Percentiles rank a stretch among this genome's conserved stretches.
Evolutionary conservation across 73 alveolate genomes (phyloP).

Genomic region (Stentor coeruleus): DNA sequence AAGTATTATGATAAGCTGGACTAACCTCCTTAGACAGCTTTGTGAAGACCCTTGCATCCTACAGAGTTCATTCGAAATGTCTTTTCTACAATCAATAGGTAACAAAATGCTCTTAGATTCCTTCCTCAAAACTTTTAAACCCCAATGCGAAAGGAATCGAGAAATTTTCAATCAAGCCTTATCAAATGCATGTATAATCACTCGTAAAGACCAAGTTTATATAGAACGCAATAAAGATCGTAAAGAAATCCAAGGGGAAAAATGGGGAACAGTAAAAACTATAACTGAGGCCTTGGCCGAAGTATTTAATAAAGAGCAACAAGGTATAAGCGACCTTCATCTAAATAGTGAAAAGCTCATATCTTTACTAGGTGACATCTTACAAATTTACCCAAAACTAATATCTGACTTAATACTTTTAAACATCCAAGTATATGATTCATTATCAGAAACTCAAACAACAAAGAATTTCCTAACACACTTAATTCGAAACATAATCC

Average conservation of each 20-base stretch:
- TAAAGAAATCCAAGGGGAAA: slow-evolving; percentile 4
- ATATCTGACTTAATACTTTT: not conserved
- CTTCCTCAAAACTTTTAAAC: not conserved
- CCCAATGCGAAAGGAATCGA: not conserved
- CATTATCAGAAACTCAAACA: not conserved
- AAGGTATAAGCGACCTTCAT: not conserved
- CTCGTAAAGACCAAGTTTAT: not conserved
- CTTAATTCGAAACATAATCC: slow-evolving; percentile 5
- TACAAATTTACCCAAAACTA: slow-evolving; percentile 5
- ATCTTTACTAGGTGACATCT: slow-evolving; percentile 3
- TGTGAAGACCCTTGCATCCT: slow-evolving; percentile 8
- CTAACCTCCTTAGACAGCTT: not conserved
- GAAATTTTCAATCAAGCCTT: not conserved
- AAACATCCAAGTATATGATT: not conserved
- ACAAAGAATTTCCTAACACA: not conserved
- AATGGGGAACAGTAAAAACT: not conserved
- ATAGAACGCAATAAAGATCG: not conserved
- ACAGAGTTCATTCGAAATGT: slow-evolving; percentile 3
- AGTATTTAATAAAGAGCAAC: slow-evolving; percentile 8
- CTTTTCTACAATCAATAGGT: not conserved
- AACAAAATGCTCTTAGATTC: not conserved
- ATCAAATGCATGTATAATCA: not conserved
- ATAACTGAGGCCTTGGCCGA: not conserved
- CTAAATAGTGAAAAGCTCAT: not conserved
- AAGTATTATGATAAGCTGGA: not conserved